These are phyloP conservation scores for Solanum hybrid DNA, from an alignment of 305 asterid genomes.

Conservation along the genomic window DNA sequence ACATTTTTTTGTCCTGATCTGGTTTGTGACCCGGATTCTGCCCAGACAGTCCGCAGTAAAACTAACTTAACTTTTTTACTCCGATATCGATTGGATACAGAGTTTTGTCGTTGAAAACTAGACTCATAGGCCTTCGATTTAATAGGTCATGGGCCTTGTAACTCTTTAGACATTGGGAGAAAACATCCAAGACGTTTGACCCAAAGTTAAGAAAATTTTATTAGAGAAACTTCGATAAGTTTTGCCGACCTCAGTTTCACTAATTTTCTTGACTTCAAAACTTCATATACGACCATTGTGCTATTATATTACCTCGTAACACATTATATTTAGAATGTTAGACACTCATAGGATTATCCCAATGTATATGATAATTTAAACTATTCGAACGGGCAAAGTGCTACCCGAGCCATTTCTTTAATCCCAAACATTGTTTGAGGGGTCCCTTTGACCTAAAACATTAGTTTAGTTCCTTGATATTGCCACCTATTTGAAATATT, in stretches of 20 bases:
- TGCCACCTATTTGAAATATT: background rate
- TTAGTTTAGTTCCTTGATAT: background rate
- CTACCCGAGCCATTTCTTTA: background rate
- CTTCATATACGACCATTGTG: background rate
- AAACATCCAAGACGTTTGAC: background rate
- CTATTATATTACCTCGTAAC: background rate
- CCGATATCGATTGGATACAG: fast-evolving
- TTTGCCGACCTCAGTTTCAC: background rate
- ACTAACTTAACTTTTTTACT: background rate
- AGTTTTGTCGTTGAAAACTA: background rate
- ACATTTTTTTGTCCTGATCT: background rate
- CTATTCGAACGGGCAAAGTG: background rate
- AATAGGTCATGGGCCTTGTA: background rate
- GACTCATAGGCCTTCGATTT: background rate
- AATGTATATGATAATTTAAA: background rate
- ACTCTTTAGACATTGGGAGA: background rate
- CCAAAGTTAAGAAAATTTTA: background rate
- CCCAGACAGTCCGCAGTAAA: background rate
- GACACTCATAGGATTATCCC: background rate
- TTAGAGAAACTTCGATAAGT: background rate
- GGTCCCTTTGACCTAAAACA: background rate
- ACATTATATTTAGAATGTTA: background rate
- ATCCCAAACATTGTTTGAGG: background rate
- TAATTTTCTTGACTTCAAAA: background rate
- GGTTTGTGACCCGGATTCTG: background rate